Base-by-base conservation (phyloP, 768 basidiomycete genomes). In the Candolleomyces aberdarensis region DNA sequence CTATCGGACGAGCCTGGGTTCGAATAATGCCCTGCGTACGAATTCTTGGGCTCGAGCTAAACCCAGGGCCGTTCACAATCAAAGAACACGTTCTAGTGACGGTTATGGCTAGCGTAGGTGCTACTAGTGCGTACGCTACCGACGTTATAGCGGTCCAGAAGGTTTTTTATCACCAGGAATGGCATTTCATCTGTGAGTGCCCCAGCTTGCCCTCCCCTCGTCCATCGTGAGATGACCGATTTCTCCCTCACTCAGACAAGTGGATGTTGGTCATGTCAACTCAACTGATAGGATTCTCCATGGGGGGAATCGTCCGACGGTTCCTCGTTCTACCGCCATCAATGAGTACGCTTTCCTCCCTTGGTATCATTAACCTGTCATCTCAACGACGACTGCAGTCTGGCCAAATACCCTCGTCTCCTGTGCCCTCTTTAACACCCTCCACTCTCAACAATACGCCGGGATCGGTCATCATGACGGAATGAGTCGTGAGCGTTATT, bases 61-160 rank as follows among this genome's bases (percentile, higher is more conserved):
- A 91, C 70, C 88, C 88, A 17, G 91, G 91, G 3, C 87, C 85
- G 1, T 92, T 90, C 68, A 83, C 81, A 22, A 88, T 92, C 69
- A 91, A 92, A 74, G 91, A 79, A 69, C 80, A 80, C 71, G 79
- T 87, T 0, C 71, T 92, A 20, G 80, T 89, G 55, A 89, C 85
- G 0, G 84, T 91, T 64, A 89, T 89, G 80, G 80, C 80, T 13
- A 74, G 71, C n/a, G 80, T 81, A 22, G 79, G 78, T 74, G 85
- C 86, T 1, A 79, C 80, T 55, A 76, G 75, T 60, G 83, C 84
- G 3, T 85, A 85, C 64, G 83, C 83, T 68, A 91, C 88, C 8
- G 89, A 91, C 63, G 84, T 92, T 46, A 69, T 91, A 44, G 87
- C 88, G 1, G 89, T 92, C 3, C 89, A 92, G 66, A 76, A 84